phyloP scores from a whole-genome alignment of 202 grass and related monocot genomes.

The Bolboschoenoplectus hybrid region DNA sequence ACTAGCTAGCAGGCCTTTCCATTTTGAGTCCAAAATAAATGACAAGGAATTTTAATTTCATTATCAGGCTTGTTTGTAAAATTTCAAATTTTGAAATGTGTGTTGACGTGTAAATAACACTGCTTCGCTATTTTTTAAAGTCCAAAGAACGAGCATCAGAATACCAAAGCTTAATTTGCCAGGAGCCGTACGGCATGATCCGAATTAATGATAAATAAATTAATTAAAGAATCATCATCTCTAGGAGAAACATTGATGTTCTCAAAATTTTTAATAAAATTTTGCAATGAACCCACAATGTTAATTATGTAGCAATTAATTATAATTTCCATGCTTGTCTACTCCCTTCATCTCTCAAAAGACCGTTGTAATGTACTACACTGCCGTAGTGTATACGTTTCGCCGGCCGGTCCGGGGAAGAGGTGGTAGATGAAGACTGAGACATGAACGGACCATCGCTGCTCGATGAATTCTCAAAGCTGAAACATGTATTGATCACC shows the following conservation, averaged over 20 bases:
- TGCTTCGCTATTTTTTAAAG: background rate
- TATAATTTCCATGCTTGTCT: conserved; percentile 20
- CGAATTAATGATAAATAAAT: background rate
- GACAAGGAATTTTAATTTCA: background rate
- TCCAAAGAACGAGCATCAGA: background rate
- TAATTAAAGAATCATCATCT: conserved; percentile 9
- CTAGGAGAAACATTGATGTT: conserved; percentile 6
- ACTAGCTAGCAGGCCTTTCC: background rate
- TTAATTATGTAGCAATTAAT: background rate
- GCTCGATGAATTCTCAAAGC: conserved; percentile 17
- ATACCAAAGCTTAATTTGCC: conserved; percentile 13
- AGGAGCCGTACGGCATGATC: conserved; percentile 4
- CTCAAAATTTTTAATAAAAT: background rate
- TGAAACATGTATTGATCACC: conserved; percentile 10
- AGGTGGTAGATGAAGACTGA: background rate
- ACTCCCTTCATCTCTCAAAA: conserved; percentile 38
- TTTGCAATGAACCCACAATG: conserved; percentile 1
- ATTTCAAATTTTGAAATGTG: background rate
- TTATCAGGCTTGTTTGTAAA: background rate
- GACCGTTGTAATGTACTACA: background rate
- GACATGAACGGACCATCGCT: conserved; percentile 4
- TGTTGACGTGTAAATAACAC: background rate
- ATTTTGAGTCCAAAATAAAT: background rate
- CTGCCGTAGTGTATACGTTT: conserved; percentile 20
- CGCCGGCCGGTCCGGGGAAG: background rate